Evolutionary conservation across 345 rosid species (phyloP).

Genomic region (Lumnitzera littorea): DNA sequence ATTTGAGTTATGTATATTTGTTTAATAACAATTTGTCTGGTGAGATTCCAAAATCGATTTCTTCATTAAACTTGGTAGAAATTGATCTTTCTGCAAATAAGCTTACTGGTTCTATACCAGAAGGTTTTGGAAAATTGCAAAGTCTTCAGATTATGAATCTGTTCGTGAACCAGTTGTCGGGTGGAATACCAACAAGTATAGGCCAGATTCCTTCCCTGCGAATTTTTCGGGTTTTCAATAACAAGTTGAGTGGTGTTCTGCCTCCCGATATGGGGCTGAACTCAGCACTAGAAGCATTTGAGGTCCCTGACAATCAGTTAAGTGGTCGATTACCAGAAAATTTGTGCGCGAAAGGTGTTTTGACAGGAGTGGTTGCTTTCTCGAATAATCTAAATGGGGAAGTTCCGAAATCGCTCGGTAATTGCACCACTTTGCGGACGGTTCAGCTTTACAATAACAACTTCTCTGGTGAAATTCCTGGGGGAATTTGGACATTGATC

Average conservation of each 20-base stretch:
- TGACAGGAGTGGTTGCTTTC: constrained; percentile 54
- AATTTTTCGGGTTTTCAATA: constrained; percentile 34
- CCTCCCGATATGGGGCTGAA: constrained; percentile 63
- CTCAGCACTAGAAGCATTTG: constrained; percentile 54
- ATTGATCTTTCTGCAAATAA: constrained; percentile 55
- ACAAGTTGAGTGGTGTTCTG: constrained; percentile 55
- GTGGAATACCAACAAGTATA: constrained; percentile 45
- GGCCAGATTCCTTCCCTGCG: constrained; percentile 41
- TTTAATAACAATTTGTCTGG: constrained; percentile 45
- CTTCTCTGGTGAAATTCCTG: constrained; percentile 77
- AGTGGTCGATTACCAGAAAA: constrained; percentile 58
- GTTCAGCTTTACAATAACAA: constrained; percentile 60
- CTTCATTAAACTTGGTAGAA: constrained; percentile 26
- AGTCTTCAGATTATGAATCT: constrained; percentile 31
- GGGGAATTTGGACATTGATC: constrained; percentile 50
- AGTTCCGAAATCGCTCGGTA: constrained; percentile 60
- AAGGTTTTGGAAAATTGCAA: constrained; percentile 47
- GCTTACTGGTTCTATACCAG: constrained; percentile 62
- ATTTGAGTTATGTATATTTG: constrained; percentile 35
- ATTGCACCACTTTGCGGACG: constrained; percentile 40
- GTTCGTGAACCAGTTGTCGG: constrained; percentile 43
- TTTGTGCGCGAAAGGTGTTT: constrained; percentile 54
- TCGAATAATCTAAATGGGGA: constrained; percentile 58
- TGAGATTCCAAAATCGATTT: constrained; percentile 40
- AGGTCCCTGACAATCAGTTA: constrained; percentile 54